Evolutionary conservation across 2,329 filamentous ascomycete genomes (phyloP), one percentile per base, ranked within the genome.

Genomic region (Falciphora oryzae): DNA sequence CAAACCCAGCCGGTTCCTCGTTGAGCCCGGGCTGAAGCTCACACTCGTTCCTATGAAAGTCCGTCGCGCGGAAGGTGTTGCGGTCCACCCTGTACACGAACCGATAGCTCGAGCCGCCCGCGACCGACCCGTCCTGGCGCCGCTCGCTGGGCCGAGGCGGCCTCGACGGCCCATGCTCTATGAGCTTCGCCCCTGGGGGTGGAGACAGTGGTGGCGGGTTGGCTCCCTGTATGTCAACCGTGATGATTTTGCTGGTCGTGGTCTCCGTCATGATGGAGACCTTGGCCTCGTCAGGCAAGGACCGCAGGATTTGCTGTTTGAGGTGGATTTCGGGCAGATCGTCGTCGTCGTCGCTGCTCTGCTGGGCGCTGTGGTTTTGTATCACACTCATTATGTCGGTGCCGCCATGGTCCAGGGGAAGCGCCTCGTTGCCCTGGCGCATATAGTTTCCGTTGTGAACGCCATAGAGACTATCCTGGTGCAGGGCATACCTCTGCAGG

Each of bases 161-260:
- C 62, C 56, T 63, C n/a, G 62, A 60, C 11, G 69, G 68, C 3
- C 75, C 79, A 65, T 84, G 79, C 67, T 86, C 83, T 22, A 89
- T 75, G 11, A 89, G 76, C 69, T 88, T 84, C 13, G 87, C 80
- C 0, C 85, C 85, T 0, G 84, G 82, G 0, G 85, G 82, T 1
- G 84, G 82, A 1, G 81, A 76, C 2, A 89, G 74, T 3, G 83
- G 77, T 6, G 80, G 77, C 27, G 80, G 76, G 5, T 81, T 76
- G 0, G 83, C 83, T 32, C 85, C 84, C 18, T 80, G 80, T 53
- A 89, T 81, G 63, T 89, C 85, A 3, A 89, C 85, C 0, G 86
- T 88, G 69, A 89, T 86, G 18, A 80, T 88, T 67, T 88, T 87
- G 10, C 82, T 85, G 1, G 83, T 87, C 1, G 80, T 81, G 0